phyloP scores from a whole-genome alignment of 805 yeast species.

The Candida chilensis region DNA sequence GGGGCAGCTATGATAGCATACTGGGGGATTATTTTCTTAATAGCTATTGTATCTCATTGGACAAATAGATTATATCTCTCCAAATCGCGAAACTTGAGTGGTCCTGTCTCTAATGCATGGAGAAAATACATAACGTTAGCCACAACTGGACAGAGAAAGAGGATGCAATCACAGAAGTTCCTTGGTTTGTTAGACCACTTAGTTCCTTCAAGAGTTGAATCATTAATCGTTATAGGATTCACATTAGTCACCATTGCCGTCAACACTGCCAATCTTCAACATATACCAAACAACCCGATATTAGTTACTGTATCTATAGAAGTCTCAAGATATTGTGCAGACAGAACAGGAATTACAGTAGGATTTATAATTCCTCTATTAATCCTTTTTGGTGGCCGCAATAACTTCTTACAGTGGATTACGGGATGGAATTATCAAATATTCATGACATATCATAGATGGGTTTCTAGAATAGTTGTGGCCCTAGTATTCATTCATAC shows the following conservation, averaged over 20 bases:
- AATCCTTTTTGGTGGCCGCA: slow-evolving; percentile 28
- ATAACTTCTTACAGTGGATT: slow-evolving; percentile 24
- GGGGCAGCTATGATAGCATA: background rate
- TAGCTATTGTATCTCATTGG: background rate
- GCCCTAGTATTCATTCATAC: slow-evolving; percentile 46
- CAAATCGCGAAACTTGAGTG: background rate
- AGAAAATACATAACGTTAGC: background rate
- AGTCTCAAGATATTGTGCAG: slow-evolving; percentile 14
- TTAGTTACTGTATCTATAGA: slow-evolving; percentile 5
- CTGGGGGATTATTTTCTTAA: background rate
- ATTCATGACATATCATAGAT: slow-evolving; percentile 57
- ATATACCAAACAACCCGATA: slow-evolving; percentile 5
- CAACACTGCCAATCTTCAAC: slow-evolving; percentile 5
- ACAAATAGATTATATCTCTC: background rate
- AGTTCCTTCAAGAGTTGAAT: slow-evolving; percentile 26
- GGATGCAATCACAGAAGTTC: slow-evolving; percentile 1
- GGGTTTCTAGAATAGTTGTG: slow-evolving; percentile 47
- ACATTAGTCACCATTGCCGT: slow-evolving; percentile 11
- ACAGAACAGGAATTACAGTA: slow-evolving; percentile 21
- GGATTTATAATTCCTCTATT: slow-evolving; percentile 19
- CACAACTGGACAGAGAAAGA: background rate
- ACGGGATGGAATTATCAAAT: slow-evolving; percentile 24
- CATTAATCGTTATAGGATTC: slow-evolving; percentile 15
- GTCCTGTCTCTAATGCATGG: background rate
- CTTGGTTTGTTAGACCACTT: slow-evolving; percentile 11